These are phyloP conservation scores for Beauveria brongniartii DNA, from an alignment of 2,329 filamentous ascomycete genomes.

Conservation along the genomic window DNA sequence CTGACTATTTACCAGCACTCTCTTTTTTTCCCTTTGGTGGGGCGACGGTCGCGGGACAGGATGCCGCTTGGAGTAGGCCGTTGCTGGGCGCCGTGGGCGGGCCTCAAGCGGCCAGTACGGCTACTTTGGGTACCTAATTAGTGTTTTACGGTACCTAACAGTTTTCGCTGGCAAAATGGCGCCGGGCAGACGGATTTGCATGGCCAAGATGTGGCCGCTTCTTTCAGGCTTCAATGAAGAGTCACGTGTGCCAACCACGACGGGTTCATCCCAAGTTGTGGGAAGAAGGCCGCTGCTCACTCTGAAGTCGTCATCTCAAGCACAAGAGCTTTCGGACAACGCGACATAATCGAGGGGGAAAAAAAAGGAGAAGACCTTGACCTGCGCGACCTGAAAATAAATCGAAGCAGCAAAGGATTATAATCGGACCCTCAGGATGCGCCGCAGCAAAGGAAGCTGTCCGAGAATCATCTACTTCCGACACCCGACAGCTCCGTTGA, in stretches of 20 bases:
- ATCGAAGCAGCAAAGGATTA: neutral
- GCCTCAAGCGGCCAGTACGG: neutral
- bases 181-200: neutral
- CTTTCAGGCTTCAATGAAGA: neutral
- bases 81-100: neutral
- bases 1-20: neutral
- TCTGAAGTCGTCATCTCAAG: neutral
- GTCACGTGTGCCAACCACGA: neutral
- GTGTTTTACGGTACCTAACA: no score
- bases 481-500: neutral
- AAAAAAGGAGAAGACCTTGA: neutral
- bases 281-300: neutral
- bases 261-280: neutral
- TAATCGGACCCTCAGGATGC: neutral
- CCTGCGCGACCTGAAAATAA: neutral
- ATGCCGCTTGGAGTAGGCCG: neutral
- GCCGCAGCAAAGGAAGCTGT: neutral
- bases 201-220: neutral
- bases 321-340: neutral
- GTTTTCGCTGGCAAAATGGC: neutral
- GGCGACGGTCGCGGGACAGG: neutral
- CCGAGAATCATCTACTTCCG: neutral
- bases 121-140: no score
- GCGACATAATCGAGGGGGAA: neutral
- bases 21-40: constrained; percentile 1